Evolutionary conservation across 2,329 filamentous ascomycete genomes (phyloP).

Genomic region (Sclerotinia glacialis): DNA sequence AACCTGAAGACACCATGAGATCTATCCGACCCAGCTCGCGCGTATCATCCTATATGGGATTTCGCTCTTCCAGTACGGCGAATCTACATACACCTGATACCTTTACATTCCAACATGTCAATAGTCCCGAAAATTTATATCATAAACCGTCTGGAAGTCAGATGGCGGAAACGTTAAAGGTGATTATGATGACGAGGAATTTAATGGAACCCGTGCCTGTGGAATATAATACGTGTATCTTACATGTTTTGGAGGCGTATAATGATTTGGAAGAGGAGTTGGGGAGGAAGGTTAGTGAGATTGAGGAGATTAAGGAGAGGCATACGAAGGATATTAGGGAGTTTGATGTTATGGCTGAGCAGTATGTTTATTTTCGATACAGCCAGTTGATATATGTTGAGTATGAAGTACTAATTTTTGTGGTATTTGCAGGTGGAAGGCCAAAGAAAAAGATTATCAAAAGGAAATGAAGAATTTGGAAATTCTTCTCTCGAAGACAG

Average conservation of each 20-base stretch:
- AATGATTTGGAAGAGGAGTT: constrained; percentile 31
- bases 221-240: constrained; percentile 37
- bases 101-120: constrained; percentile 27
- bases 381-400: fast-evolving
- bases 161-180: constrained; percentile 38
- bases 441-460: constrained; percentile 36
- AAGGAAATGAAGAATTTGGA: constrained; percentile 38
- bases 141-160: constrained; percentile 37
- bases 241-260: constrained; percentile 39
- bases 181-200: constrained; percentile 38
- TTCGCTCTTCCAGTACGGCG: constrained; percentile 27
- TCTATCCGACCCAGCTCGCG: constrained; percentile 29
- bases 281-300: constrained; percentile 27
- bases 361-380: constrained; percentile 2
- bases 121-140: constrained; percentile 33
- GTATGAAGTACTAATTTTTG: not conserved
- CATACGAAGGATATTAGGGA: constrained; percentile 35
- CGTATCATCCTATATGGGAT: constrained; percentile 34
- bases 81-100: constrained; percentile 25
- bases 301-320: constrained; percentile 32
- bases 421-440: constrained; percentile 28
- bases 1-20: constrained; percentile 26
- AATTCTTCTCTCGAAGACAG: constrained; percentile 35
- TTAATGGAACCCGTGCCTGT: constrained; percentile 33
- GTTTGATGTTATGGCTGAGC: constrained; percentile 32